Evolutionary conservation across 192 early-diverging fungal species (phyloP), one percentile per base, ranked within the genome.

Genomic region (Coemansia nantahalensis): DNA sequence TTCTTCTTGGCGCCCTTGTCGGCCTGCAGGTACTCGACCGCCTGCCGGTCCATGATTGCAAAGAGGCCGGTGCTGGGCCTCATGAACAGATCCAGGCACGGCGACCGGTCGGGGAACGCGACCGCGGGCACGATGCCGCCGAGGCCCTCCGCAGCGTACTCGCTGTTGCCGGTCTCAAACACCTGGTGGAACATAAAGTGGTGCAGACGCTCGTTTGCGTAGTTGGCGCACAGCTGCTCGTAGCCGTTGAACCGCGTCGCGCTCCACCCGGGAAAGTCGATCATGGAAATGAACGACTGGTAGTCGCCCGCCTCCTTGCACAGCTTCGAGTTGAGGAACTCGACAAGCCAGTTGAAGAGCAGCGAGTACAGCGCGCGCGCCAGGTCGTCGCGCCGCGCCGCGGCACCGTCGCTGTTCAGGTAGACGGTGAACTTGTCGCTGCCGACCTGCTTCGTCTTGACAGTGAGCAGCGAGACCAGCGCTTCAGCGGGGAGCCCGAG

Each of bases 161-260:
- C 82, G 22, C 75, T 59, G 26, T 64, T 77, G 45, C 82, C 82
- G 3, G 76, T 65, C 56, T 92, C 90, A 49, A 92, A 87, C 39
- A 90, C 61, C 37, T 85, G 80, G 32, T 84, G 79, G 36, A 83
- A 70, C 50, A 83, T 64, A 52, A 91, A 91, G 50, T 84, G 79
- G 51, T 92, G 86, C 12, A 95, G 68, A 45, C 92, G 83, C 70
- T 95, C 93, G 69, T 90, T 93, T 46, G 91, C 85, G 59, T 86
- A 92, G 71, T 93, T 93, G 82, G 59, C 86, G 82, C 70, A 93
- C 65, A 59, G 78, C 64, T 72, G 72, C 74, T 78, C 82, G 59
- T 82, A 88, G 59, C 63, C 52, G 42, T 45, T 71, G 34, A 41
- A 32, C 26, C 64, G 68, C 22, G 52, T 7, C 12, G 55, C 26